These are phyloP conservation scores for Penicillium canescens DNA, from an alignment of 495 filamentous ascomycete species.

Conservation along the genomic window DNA sequence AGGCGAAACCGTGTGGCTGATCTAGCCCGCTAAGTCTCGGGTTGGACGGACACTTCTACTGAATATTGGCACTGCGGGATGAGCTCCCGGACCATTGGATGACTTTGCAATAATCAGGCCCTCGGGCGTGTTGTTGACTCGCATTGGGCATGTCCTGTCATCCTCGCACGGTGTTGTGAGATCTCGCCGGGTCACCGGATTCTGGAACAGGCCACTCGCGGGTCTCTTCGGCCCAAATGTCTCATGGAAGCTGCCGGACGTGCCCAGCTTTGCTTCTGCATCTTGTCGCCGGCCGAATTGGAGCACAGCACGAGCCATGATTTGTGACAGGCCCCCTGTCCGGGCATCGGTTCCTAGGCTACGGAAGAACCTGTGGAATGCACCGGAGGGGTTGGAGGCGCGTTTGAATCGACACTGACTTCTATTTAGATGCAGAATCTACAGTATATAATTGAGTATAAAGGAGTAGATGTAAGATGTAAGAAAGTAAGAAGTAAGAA, in stretches of 20 bases:
- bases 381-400: slow-evolving; percentile 22
- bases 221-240: slow-evolving; percentile 27
- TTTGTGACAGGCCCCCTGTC: slow-evolving; percentile 22
- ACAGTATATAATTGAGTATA: neutral
- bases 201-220: slow-evolving; percentile 31
- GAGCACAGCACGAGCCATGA: slow-evolving; percentile 18
- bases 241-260: slow-evolving; percentile 32
- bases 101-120: slow-evolving; percentile 13
- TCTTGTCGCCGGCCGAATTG: slow-evolving; percentile 22
- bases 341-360: slow-evolving; percentile 25
- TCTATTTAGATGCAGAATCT: neutral
- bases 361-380: slow-evolving; percentile 25
- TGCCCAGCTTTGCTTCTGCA: slow-evolving; percentile 25
- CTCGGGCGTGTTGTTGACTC: slow-evolving; percentile 11
- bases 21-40: slow-evolving; percentile 28
- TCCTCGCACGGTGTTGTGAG: slow-evolving; percentile 33
- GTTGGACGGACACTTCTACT: slow-evolving; percentile 18
- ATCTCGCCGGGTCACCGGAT: slow-evolving; percentile 36
- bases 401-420: slow-evolving; percentile 5
- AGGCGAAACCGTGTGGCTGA: slow-evolving; percentile 25
- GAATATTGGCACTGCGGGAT: slow-evolving; percentile 6
- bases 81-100: slow-evolving; percentile 18
- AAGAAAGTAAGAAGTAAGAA: neutral
- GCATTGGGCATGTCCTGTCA: slow-evolving; percentile 23
- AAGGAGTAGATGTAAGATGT: neutral